Evolutionary conservation across 306 rosid genomes (phyloP).

Genomic region (Lathyrus sativus): DNA sequence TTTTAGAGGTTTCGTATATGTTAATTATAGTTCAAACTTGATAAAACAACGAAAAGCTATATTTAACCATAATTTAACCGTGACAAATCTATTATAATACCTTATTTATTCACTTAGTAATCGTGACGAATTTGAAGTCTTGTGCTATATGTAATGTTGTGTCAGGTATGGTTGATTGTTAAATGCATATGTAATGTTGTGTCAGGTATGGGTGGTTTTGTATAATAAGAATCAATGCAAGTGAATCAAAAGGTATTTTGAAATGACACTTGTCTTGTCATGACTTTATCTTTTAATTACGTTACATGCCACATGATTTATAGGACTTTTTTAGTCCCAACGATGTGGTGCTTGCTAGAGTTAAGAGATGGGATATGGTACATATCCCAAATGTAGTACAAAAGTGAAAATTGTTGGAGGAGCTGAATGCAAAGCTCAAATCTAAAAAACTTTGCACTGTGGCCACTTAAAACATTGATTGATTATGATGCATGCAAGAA

Average conservation of each 20-base stretch:
- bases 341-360: conserved; percentile 41
- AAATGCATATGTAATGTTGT: too few relatives aligned
- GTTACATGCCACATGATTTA: conserved; percentile 39
- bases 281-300: conserved; percentile 29
- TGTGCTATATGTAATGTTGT: too few relatives aligned
- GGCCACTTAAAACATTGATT: conserved; percentile 56
- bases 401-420: conserved; percentile 47
- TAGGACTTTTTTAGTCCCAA: conserved; percentile 35
- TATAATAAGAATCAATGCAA: too few relatives aligned
- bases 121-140: too few relatives aligned
- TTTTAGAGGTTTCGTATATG: too few relatives aligned
- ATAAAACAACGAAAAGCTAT: too few relatives aligned
- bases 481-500: conserved; percentile 53
- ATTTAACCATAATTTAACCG: too few relatives aligned
- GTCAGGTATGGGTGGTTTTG: too few relatives aligned
- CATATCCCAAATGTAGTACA: conserved; percentile 45
- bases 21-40: too few relatives aligned
- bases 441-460: conserved; percentile 47
- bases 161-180: too few relatives aligned
- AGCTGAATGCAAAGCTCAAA: conserved; percentile 41
- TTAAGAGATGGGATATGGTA: conserved; percentile 47
- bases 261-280: conserved; percentile 34
- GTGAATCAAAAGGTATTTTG: conserved; percentile 35
- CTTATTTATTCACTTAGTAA: too few relatives aligned
- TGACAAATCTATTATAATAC: too few relatives aligned